These are phyloP conservation scores for Diaporthe caulivora DNA, from an alignment of 2,329 filamentous ascomycete genomes.

Conservation along the genomic window DNA sequence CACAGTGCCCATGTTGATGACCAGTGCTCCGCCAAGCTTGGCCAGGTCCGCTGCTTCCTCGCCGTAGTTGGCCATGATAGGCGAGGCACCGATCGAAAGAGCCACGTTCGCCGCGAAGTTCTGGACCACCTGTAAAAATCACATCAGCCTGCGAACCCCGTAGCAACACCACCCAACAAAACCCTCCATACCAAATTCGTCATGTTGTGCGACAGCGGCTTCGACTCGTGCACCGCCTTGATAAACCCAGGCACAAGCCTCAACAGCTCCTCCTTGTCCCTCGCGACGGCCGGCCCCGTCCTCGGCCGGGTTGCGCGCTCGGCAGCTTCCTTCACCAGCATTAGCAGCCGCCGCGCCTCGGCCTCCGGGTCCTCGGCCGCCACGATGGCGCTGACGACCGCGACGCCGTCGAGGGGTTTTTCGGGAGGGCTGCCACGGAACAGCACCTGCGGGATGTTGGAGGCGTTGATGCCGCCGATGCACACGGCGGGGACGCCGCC, in stretches of 20 bases:
- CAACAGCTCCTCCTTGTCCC: constrained; percentile 43
- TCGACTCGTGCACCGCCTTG: constrained; percentile 69
- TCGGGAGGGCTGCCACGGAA: constrained; percentile 70
- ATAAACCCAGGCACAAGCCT: constrained; percentile 60
- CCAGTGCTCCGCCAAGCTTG: constrained; percentile 79
- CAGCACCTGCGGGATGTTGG: constrained; percentile 80
- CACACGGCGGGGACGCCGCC: constrained; percentile 75
- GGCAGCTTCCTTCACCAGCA: constrained; percentile 62
- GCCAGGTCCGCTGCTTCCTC: constrained; percentile 87
- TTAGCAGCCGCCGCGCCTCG: constrained; percentile 70
- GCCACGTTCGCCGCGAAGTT: constrained; percentile 95
- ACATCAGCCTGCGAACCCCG: background rate
- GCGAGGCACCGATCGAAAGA: constrained; percentile 84
- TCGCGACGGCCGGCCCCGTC: background rate
- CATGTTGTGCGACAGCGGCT: constrained; percentile 93
- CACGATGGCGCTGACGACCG: constrained; percentile 91
- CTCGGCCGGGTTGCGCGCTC: constrained; percentile 44
- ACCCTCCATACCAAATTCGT: constrained; percentile 77
- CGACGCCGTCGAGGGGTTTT: constrained; percentile 82
- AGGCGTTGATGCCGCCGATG: constrained; percentile 88
- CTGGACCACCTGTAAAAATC: constrained; percentile 74
- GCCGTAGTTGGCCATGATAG: constrained; percentile 93
- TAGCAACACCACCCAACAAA: background rate
- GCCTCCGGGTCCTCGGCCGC: constrained; percentile 75
- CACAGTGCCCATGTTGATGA: constrained; percentile 96